phyloP scores from a whole-genome alignment of 2,329 filamentous ascomycete genomes.

The Dothistroma pini region DNA sequence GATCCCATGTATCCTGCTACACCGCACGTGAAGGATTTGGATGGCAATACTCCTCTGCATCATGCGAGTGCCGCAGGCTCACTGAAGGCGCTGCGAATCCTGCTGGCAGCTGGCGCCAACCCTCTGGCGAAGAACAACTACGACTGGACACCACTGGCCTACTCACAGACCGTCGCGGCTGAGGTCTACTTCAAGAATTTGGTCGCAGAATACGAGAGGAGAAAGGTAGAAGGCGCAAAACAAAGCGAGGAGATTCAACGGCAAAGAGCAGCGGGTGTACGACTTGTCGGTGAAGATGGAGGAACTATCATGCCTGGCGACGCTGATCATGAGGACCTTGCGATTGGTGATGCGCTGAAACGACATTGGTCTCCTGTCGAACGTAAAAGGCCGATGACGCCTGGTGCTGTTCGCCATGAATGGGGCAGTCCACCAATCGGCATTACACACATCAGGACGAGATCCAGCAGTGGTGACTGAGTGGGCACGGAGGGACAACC shows the following conservation, averaged over 20 bases:
- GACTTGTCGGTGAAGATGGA: slow-evolving; percentile 27
- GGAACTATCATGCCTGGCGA: slow-evolving; percentile 8
- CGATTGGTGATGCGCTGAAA: slow-evolving; percentile 30
- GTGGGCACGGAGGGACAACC: not conserved
- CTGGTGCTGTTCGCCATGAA: slow-evolving; percentile 33
- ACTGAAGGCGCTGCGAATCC: slow-evolving; percentile 68
- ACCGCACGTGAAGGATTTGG: slow-evolving; percentile 49
- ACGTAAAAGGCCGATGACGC: slow-evolving; percentile 28
- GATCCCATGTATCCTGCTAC: slow-evolving; percentile 34
- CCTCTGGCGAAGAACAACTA: slow-evolving; percentile 68
- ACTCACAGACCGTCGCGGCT: slow-evolving; percentile 75
- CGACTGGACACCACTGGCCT: slow-evolving; percentile 79
- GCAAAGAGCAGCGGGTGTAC: slow-evolving; percentile 29
- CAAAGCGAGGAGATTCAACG: slow-evolving; percentile 32
- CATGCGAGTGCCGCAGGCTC: slow-evolving; percentile 82
- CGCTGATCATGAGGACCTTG: slow-evolving; percentile 25
- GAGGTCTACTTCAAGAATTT: slow-evolving; percentile 80
- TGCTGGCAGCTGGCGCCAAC: slow-evolving; percentile 75
- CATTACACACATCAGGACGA: slow-evolving; percentile 25
- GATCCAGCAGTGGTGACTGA: slow-evolving; percentile 22
- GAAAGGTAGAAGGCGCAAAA: slow-evolving; percentile 46
- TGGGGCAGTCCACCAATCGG: slow-evolving; percentile 22
- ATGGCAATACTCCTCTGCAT: slow-evolving; percentile 84
- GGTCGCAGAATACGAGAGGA: slow-evolving; percentile 66
- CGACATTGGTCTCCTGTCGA: slow-evolving; percentile 33